Base-by-base conservation (phyloP, 2,329 filamentous ascomycete genomes). In the Phaeosphaeria sp. region DNA sequence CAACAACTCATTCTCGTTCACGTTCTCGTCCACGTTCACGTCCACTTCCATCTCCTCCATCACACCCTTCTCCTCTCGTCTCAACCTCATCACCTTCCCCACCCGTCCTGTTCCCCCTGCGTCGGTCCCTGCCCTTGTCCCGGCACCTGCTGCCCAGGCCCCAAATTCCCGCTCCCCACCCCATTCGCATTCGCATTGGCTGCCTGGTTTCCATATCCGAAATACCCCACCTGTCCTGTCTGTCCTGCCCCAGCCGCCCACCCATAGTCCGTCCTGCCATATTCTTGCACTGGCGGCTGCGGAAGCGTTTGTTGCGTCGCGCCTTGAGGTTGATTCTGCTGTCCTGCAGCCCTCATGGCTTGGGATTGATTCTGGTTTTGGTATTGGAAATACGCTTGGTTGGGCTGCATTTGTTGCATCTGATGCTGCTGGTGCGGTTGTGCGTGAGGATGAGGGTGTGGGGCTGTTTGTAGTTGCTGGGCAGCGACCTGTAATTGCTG, bases 401-500 rank as follows among this genome's bases (percentile, higher is more conserved):
- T 36, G 30, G 30, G 30, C 30, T 15, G 30, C 11, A 36, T 36
- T 13, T 36, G 30, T 15, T 36, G 30, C 70, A 46, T 39, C 15
- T 43, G 49, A 15, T 13, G 21, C 25, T 54, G 52, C 41, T 55
- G 30, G 50, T 42, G 44, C 17, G 57, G 56, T 53, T 61, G 58
- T 3, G 58, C 36, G 10, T 65, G 60, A 27, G 41, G 17, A 43
- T 64, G 64, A 3, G 55, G 44, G 30, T 58, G 33, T 46, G 56
- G 54, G 9, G 41, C 49, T 23, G 47, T 56, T 15, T 65, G 68
- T 25, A 69, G 62, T 13, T 71, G 67, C 46, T 67, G 62, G 1
- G 64, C 59, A 9, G 63, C 56, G 20, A 61, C 64, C 50, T 69
- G 67, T 10, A 66, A 55, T 43, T 72, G 68, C 41, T 72, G 68